These are phyloP conservation scores for Favolaschia claudopus DNA, from an alignment of 768 basidiomycete species.

Conservation along the genomic window DNA sequence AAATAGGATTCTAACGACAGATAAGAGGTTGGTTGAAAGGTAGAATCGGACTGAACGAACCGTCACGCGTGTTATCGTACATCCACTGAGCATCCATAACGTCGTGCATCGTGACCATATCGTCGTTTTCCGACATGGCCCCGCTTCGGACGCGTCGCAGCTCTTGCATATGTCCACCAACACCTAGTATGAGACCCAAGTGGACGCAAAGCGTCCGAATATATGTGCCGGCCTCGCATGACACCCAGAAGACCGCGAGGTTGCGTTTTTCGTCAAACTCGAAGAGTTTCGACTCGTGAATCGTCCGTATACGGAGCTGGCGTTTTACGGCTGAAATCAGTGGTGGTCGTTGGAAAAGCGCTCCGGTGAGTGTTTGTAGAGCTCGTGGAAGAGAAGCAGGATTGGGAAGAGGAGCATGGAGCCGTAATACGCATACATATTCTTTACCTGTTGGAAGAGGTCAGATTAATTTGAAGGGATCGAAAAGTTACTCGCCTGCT, in stretches of 20 bases:
- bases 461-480: neutral
- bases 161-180: conserved; percentile 99
- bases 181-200: conserved; percentile 90
- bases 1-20: conserved; percentile 85
- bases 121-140: conserved; percentile 97
- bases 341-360: conserved; percentile 98
- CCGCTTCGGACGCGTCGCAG: conserved; percentile 93
- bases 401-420: conserved; percentile 83
- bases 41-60: conserved; percentile 49
- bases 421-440: conserved; percentile 95
- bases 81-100: conserved; percentile 98
- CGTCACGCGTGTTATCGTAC: conserved; percentile 97
- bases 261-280: conserved; percentile 98
- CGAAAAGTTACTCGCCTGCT: conserved; percentile 68
- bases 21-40: neutral
- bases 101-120: conserved; percentile 99
- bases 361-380: conserved; percentile 96
- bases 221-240: conserved; percentile 97
- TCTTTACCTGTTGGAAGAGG: conserved; percentile 78
- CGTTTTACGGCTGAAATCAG: conserved; percentile 99
- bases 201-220: conserved; percentile 98
- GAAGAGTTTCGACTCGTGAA: conserved; percentile 93
- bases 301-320: conserved; percentile 95
- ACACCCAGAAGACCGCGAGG: conserved; percentile 97
- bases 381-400: conserved; percentile 91